phyloP scores from a whole-genome alignment of 768 basidiomycete genomes.

The Psilocybe cubensis region DNA sequence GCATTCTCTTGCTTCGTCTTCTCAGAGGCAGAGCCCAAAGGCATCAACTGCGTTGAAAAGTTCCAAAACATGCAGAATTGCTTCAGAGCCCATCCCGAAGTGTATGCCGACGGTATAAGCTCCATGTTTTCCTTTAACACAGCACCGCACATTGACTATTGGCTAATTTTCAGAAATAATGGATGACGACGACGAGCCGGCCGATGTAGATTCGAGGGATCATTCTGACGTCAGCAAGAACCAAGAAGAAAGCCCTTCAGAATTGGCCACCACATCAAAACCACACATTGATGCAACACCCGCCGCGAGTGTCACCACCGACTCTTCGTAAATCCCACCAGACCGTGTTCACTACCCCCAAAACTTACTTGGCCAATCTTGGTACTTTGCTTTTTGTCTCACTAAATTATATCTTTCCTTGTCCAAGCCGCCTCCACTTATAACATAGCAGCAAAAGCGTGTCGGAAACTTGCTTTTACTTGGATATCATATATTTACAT shows the following conservation, averaged over 20 bases:
- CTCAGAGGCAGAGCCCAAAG: conserved; percentile 95
- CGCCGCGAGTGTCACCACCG: too few relatives aligned
- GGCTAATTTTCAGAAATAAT: conserved; percentile 55
- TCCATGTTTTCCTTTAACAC: background rate
- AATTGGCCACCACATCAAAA: background rate
- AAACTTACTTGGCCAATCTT: background rate
- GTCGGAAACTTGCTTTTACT: background rate
- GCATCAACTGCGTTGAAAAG: conserved; percentile 96
- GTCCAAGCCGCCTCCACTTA: conserved; percentile 16
- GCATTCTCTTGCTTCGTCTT: conserved; percentile 97
- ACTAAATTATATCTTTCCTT: background rate
- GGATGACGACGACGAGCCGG: conserved; percentile 64
- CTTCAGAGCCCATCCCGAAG: conserved; percentile 93
- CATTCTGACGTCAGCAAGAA: conserved; percentile 12
- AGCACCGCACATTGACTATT: conserved; percentile 2
- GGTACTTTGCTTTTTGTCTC: too few relatives aligned
- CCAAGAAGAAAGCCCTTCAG: conserved; percentile 1
- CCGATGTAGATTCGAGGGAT: conserved; percentile 18
- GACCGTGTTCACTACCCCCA: background rate
- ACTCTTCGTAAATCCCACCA: background rate
- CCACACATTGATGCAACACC: background rate
- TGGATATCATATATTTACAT: conserved; percentile 14
- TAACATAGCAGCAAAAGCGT: background rate
- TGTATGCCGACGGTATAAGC: conserved; percentile 85
- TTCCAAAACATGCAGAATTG: conserved; percentile 98